These are phyloP conservation scores for Naegleria fowleri DNA, from an alignment of 208 protist species.

Conservation along the genomic window DNA sequence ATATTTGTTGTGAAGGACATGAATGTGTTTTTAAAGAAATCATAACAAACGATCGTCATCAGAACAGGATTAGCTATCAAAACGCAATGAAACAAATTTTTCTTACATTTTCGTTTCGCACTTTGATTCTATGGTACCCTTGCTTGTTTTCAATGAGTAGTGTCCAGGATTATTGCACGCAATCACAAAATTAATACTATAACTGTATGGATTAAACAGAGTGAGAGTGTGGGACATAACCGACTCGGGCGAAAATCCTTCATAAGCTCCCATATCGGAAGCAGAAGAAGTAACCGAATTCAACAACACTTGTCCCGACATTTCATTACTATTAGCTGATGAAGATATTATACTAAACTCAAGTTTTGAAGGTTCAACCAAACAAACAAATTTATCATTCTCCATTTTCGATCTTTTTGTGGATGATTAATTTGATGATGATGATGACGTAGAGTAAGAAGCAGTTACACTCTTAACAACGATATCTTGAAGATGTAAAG, in stretches of 20 bases:
- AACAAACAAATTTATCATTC: neutral
- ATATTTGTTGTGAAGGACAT: too few relatives aligned
- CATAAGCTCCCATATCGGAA: neutral
- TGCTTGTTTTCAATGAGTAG: neutral
- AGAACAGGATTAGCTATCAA: too few relatives aligned
- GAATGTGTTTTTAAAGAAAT: too few relatives aligned
- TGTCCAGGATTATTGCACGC: neutral
- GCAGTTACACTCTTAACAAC: too few relatives aligned
- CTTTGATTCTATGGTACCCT: neutral
- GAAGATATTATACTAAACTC: neutral
- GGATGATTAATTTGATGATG: neutral
- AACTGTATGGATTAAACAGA: neutral
- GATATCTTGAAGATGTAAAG: too few relatives aligned
- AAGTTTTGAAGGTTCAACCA: neutral
- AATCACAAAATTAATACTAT: neutral
- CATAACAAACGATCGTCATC: too few relatives aligned
- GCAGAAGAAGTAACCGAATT: neutral
- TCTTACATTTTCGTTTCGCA: neutral
- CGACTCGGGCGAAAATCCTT: neutral
- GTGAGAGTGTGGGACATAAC: neutral
- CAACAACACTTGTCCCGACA: neutral
- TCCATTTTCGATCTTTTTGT: neutral
- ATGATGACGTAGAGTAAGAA: too few relatives aligned
- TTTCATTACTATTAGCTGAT: neutral
- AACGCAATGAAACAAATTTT: neutral